Conservation (phyloP, 106 monocot genomes). For the Acorus calamus region DNA sequence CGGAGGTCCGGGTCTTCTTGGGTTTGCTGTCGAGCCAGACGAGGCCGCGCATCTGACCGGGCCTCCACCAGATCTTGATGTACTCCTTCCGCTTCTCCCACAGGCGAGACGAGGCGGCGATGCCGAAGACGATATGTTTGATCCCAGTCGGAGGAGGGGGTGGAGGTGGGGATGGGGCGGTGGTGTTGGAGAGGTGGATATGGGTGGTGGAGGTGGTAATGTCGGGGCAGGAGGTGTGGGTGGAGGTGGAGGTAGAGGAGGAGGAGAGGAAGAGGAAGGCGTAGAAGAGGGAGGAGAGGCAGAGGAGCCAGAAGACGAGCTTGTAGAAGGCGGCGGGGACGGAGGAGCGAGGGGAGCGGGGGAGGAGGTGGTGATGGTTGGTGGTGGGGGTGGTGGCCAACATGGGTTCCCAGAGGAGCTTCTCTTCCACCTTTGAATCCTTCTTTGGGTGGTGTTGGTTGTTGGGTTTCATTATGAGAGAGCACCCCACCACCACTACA, state of each 20-base stretch:
- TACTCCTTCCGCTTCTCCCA: conserved; percentile 32
- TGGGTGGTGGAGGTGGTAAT: not conserved
- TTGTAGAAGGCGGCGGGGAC: not conserved
- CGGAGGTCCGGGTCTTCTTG: conserved; percentile 6
- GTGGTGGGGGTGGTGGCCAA: not conserved
- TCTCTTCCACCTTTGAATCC: too few relatives aligned
- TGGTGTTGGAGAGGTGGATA: not conserved
- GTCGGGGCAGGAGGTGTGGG: not conserved
- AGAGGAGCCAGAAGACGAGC: conserved; percentile 3
- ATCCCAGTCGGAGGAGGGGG: conserved; percentile 2
- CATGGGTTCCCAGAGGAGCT: not conserved
- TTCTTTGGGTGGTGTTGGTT: too few relatives aligned
- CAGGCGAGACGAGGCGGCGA: conserved; percentile 23
- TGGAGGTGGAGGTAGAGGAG: not conserved
- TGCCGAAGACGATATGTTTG: conserved; percentile 34
- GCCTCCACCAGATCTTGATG: conserved; percentile 34
- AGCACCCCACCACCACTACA: too few relatives aligned
- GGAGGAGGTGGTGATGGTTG: not conserved
- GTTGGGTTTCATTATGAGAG: too few relatives aligned
- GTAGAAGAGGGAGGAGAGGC: conserved; percentile 1
- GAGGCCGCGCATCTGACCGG: conserved; percentile 17
- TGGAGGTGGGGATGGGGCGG: not conserved
- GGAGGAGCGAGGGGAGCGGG: not conserved
- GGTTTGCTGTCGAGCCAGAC: conserved; percentile 30
- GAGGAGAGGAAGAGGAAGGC: not conserved